A percentile compares a stretch with the other conserved stretches of the same genome.
phyloP scores from a whole-genome alignment of 306 rosid species.

The Ochetophila trinervis region DNA sequence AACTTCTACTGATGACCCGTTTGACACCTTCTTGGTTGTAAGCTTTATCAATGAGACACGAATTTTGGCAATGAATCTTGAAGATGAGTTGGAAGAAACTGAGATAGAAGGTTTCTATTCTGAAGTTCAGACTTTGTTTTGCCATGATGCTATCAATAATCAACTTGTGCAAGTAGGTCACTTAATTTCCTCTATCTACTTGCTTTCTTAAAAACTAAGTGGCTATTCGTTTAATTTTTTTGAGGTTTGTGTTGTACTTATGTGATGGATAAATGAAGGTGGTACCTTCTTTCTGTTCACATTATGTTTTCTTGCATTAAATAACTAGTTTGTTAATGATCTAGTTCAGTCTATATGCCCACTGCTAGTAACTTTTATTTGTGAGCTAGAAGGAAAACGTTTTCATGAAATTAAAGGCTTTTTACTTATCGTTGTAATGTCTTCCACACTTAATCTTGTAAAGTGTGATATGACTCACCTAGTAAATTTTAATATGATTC shows the following conservation, averaged over 20 bases:
- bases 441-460: no score
- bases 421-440: no score
- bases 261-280: background rate
- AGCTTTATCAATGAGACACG: slow-evolving; percentile 95
- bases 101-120: slow-evolving; percentile 94
- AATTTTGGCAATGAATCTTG: slow-evolving; percentile 93
- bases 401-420: no score
- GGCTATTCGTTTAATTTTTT: no score
- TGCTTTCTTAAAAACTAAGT: background rate
- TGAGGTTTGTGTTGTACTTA: background rate
- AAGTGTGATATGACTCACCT: no score
- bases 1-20: slow-evolving; percentile 90
- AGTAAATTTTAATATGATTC: no score
- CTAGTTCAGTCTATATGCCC: no score
- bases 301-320: no score
- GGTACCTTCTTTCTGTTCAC: background rate
- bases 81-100: slow-evolving; percentile 93
- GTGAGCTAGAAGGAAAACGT: no score
- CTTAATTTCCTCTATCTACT: background rate
- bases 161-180: slow-evolving; percentile 86
- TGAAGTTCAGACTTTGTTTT: slow-evolving; percentile 89
- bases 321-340: no score
- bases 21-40: slow-evolving; percentile 88
- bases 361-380: no score
- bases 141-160: slow-evolving; percentile 87